A percentile compares a stretch with the other conserved stretches of the same genome.
Conservation (phyloP, 2,329 filamentous ascomycete genomes). For the Trichoderma brevicompactum region DNA sequence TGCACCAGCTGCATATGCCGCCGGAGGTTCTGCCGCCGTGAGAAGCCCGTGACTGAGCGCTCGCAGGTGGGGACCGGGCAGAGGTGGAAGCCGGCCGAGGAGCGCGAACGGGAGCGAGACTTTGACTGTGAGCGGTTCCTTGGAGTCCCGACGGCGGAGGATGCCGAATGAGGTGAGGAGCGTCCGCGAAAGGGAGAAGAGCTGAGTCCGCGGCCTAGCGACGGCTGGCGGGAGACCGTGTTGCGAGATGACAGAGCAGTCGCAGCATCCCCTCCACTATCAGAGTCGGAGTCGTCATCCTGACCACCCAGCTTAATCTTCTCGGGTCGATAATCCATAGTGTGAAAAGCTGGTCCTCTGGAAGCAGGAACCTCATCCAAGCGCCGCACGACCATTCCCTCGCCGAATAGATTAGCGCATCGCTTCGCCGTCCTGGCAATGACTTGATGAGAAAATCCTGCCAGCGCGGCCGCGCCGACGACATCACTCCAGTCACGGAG, state of each 20-base stretch:
- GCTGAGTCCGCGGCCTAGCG: slow-evolving; percentile 35
- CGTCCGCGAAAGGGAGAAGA: slow-evolving; percentile 32
- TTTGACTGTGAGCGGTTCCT: slow-evolving; percentile 36
- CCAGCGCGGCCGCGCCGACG: slow-evolving; percentile 74
- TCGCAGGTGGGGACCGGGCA: slow-evolving; percentile 47
- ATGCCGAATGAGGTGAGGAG: slow-evolving; percentile 19
- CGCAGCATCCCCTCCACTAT: slow-evolving; percentile 33
- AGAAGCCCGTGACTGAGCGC: slow-evolving; percentile 45
- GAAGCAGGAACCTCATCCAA: slow-evolving; percentile 47
- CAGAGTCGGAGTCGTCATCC: slow-evolving; percentile 32
- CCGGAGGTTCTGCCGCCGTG: slow-evolving; percentile 43
- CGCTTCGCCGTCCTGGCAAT: slow-evolving; percentile 72
- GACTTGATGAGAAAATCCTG: slow-evolving; percentile 68
- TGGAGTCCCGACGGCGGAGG: slow-evolving; percentile 23
- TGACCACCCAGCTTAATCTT: slow-evolving; percentile 33
- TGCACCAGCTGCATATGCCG: slow-evolving; percentile 48
- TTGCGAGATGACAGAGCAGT: slow-evolving; percentile 40
- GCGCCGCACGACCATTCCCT: slow-evolving; percentile 68
- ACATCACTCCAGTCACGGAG: slow-evolving; percentile 85
- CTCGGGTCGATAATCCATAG: slow-evolving; percentile 40
- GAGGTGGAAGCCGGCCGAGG: slow-evolving; percentile 42
- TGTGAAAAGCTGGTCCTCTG: slow-evolving; percentile 35
- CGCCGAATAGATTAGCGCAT: slow-evolving; percentile 75
- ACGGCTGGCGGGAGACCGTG: slow-evolving; percentile 40
- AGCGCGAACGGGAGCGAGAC: slow-evolving; percentile 39